These are phyloP conservation scores for Fraxinus dipetala DNA, from an alignment of 305 asterid species.

Conservation along the genomic window DNA sequence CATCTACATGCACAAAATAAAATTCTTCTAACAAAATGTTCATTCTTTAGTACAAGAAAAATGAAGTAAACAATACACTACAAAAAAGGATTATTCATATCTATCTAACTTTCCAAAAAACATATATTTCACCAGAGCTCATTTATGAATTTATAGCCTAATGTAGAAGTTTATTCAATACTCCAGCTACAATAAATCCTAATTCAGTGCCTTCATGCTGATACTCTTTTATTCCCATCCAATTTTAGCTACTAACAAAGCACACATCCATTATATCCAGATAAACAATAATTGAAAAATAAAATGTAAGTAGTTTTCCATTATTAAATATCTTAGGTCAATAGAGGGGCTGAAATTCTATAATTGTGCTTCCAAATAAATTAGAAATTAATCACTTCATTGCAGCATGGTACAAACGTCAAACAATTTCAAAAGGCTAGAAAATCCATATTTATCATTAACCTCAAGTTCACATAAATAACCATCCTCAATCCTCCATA, in stretches of 20 bases:
- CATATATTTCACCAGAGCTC: background rate
- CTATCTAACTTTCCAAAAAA: background rate
- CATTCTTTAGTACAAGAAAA: background rate
- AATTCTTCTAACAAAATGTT: background rate
- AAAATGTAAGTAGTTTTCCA: background rate
- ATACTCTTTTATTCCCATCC: background rate
- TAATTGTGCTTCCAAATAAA: background rate
- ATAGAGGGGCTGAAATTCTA: background rate
- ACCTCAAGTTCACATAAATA: background rate
- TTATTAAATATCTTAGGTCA: background rate
- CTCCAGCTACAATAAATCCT: background rate
- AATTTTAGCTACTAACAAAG: background rate
- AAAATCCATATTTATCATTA: background rate
- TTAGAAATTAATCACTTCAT: background rate
- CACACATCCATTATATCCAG: background rate
- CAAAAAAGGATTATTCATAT: background rate
- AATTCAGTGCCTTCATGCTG: background rate
- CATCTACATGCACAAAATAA: background rate
- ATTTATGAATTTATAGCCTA: background rate
- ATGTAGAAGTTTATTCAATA: background rate
- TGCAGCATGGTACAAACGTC: background rate
- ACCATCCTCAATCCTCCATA: background rate
- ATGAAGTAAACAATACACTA: background rate
- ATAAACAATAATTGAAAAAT: background rate
- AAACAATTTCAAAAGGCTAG: background rate